phyloP scores from a whole-genome alignment of 805 yeast genomes.

The Ogataea neopini region DNA sequence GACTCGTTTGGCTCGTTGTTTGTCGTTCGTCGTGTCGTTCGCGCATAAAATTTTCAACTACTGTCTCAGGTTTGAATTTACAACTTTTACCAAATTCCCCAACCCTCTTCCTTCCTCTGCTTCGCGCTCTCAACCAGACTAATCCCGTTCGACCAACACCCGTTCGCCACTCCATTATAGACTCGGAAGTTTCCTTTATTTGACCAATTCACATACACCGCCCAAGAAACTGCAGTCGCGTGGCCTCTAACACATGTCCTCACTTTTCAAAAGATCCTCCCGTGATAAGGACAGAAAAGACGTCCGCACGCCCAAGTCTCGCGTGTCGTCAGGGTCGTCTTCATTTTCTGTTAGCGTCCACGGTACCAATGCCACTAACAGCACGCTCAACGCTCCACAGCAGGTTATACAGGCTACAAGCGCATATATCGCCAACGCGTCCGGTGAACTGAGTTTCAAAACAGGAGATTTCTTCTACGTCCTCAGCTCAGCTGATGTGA shows the following conservation, averaged over 20 bases:
- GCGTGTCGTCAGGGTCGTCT: slow-evolving; percentile 26
- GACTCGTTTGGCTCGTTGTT: not conserved
- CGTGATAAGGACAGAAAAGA: slow-evolving; percentile 32
- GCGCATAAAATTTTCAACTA: slow-evolving; percentile 1
- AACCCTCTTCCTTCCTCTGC: not conserved
- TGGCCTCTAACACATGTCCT: slow-evolving; percentile 23
- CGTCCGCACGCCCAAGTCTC: slow-evolving; percentile 16
- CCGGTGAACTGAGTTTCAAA: slow-evolving; percentile 74
- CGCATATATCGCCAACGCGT: slow-evolving; percentile 75
- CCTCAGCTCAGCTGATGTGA: slow-evolving; percentile 49
- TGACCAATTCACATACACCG: no score
- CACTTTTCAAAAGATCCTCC: slow-evolving; percentile 35
- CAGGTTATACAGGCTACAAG: slow-evolving; percentile 82
- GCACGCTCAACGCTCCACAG: slow-evolving; percentile 55
- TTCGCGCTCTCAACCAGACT: no score
- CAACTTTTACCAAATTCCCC: not conserved
- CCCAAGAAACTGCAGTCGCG: not conserved
- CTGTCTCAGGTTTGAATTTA: slow-evolving; percentile 15
- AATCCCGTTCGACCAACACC: no score
- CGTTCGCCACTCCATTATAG: no score
- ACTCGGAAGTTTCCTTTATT: no score
- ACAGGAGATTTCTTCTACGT: slow-evolving; percentile 92
- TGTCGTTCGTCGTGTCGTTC: not conserved
- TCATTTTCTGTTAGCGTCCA: slow-evolving; percentile 10
- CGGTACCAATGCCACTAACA: slow-evolving; percentile 8